Conservation (phyloP, 164 flowering plant genomes). For the Aristolochia contorta region DNA sequence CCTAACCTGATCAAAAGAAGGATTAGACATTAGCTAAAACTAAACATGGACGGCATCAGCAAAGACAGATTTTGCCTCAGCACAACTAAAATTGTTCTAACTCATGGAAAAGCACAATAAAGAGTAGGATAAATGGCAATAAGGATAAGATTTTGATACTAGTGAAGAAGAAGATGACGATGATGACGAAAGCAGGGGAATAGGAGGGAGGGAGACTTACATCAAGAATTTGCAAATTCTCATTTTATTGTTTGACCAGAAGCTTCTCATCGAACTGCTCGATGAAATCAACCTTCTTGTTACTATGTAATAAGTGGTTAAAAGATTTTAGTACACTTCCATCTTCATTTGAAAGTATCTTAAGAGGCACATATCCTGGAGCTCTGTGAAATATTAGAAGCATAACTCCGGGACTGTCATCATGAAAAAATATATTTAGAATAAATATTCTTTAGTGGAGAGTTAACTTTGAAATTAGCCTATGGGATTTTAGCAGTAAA, state of each 20-base stretch:
- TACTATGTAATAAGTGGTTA: slow-evolving; percentile 74
- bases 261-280: slow-evolving; percentile 32
- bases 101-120: too few relatives aligned
- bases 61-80: too few relatives aligned
- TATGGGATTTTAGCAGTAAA: too few relatives aligned
- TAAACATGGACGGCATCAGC: too few relatives aligned
- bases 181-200: too few relatives aligned
- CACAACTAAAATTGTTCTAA: too few relatives aligned
- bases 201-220: slow-evolving; percentile 5
- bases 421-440: too few relatives aligned
- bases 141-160: too few relatives aligned
- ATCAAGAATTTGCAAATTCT: slow-evolving; percentile 25
- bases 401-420: slow-evolving; percentile 86
- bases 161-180: too few relatives aligned
- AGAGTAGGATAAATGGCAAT: too few relatives aligned
- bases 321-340: slow-evolving; percentile 88
- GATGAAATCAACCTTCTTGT: slow-evolving; percentile 71
- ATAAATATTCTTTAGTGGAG: background rate
- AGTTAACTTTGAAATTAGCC: too few relatives aligned
- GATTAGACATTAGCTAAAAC: too few relatives aligned
- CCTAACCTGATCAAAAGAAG: slow-evolving; percentile 46
- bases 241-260: slow-evolving; percentile 28
- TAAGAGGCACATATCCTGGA: slow-evolving; percentile 63
- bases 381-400: slow-evolving; percentile 56
- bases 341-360: slow-evolving; percentile 86